A percentile compares a stretch with the other conserved stretches of the same genome.
phyloP scores from a whole-genome alignment of 2,329 filamentous ascomycete species.

The Metarhizium album region DNA sequence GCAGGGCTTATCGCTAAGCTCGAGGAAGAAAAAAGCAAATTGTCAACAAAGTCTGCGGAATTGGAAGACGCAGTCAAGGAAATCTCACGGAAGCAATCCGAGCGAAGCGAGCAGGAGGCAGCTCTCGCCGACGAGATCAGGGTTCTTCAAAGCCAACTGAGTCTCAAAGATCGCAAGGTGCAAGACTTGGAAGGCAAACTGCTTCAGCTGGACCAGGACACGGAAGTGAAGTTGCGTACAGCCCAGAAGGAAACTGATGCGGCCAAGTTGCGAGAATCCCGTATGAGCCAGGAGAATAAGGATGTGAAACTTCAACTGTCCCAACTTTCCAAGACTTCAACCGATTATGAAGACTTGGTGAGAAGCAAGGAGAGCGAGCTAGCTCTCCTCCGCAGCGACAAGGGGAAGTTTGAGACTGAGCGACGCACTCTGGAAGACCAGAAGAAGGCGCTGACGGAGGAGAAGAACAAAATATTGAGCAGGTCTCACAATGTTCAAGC shows the following conservation, averaged over 20 bases:
- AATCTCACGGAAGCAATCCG: slow-evolving; percentile 57
- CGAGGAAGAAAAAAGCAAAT: slow-evolving; percentile 73
- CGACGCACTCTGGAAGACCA: slow-evolving; percentile 70
- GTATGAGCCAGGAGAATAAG: slow-evolving; percentile 69
- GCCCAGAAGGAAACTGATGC: slow-evolving; percentile 71
- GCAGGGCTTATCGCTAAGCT: slow-evolving; percentile 75
- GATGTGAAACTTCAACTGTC: slow-evolving; percentile 76
- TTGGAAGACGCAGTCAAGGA: slow-evolving; percentile 63
- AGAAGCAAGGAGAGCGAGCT: slow-evolving; percentile 91
- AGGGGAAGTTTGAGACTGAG: slow-evolving; percentile 73
- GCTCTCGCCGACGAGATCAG: slow-evolving; percentile 73
- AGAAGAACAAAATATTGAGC: slow-evolving; percentile 68
- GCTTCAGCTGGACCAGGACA: slow-evolving; percentile 75
- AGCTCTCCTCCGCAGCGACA: slow-evolving; percentile 70
- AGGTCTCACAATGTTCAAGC: slow-evolving; percentile 78
- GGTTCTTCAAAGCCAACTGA: slow-evolving; percentile 83
- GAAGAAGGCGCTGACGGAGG: slow-evolving; percentile 55
- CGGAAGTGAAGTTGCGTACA: slow-evolving; percentile 71
- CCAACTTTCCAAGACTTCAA: slow-evolving; percentile 81
- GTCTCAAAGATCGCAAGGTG: slow-evolving; percentile 79
- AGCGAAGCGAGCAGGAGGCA: slow-evolving; percentile 67
- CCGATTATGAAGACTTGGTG: slow-evolving; percentile 89
- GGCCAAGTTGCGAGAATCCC: slow-evolving; percentile 62
- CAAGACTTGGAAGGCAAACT: slow-evolving; percentile 79
- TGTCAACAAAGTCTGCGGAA: slow-evolving; percentile 55